Evolutionary conservation across 202 grass and related monocot genomes (phyloP), one percentile per base, ranked within the genome.

Genomic region (Sporobolus alterniflorus): DNA sequence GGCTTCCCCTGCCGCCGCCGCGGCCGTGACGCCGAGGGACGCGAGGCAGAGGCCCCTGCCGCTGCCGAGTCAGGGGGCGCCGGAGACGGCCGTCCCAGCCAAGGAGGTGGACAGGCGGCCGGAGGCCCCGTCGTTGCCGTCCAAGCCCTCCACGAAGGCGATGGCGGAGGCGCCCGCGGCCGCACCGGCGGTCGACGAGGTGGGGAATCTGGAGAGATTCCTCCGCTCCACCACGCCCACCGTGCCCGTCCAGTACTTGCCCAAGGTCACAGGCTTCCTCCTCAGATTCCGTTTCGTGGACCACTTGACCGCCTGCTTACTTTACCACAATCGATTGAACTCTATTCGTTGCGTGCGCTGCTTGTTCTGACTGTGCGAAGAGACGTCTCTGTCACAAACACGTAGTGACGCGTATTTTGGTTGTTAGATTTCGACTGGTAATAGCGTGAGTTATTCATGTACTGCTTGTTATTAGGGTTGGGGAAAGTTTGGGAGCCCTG

Each of bases 201-300:
- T 49, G 55, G 78, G 84, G 62, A 96, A 96, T 71, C 83, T 96
- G 17, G 82, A 90, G 70, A 83, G 88, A 67, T 87, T 96, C 67
- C 71, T 96, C 72, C 82, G 88, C 54, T 88, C 79, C 36, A 92
- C 90, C 26, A 90, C 85, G 4, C 93, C 90, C 15, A 63, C 75
- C 30, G 93, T 96, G 60, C 88, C 78, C 1, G 85, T 81, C 9
- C 76, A 86, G 51, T 75, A 88, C 82, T 84, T 91, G 67, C 83
- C 85, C 69, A 92, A 89, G 88, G 93, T 96, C 11, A 0, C 59
- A 40, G 68, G 22, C 44, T 34, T 78, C 11, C 48, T 79, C 13
- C 48, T 79, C 13, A 56, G 73, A 80, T 48, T 67, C 26, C 43
- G 14, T 69, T 25, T 13, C 0, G 12, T 56, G 30, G 56, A 75